Evolutionary conservation across 257 asterid species (phyloP).

Genomic region (Gentiana macrophylla): DNA sequence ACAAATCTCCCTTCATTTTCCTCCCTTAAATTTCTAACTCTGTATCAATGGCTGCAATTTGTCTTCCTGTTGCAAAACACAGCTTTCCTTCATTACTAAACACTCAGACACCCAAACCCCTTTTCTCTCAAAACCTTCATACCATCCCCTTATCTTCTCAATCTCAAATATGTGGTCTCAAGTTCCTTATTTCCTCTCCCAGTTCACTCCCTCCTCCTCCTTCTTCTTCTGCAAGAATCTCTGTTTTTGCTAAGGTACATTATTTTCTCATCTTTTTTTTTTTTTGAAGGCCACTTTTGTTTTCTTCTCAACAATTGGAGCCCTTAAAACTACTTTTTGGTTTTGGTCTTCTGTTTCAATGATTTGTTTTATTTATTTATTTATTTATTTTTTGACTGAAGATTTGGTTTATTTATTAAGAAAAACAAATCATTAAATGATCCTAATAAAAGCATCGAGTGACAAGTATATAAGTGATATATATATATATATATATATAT

Average conservation of each 20-base stretch:
- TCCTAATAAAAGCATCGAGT: too few species aligned
- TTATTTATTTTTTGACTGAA: too few species aligned
- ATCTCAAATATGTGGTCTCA: slow-evolving; percentile 64
- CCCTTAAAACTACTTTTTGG: too few species aligned
- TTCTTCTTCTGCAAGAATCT: slow-evolving; percentile 22
- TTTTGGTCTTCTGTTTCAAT: too few species aligned
- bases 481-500: too few species aligned
- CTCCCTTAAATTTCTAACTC: not conserved
- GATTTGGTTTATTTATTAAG: too few species aligned
- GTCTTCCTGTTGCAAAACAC: slow-evolving; percentile 34
- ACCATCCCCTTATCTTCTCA: slow-evolving; percentile 43
- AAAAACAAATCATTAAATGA: too few species aligned
- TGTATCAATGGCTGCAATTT: slow-evolving; percentile 50
- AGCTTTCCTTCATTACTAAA: slow-evolving; percentile 43
- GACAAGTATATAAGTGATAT: too few species aligned
- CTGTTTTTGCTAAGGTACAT: slow-evolving; percentile 79
- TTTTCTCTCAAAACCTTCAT: slow-evolving; percentile 27
- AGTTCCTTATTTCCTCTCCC: slow-evolving; percentile 29
- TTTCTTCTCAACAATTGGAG: too few species aligned
- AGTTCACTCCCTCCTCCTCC: slow-evolving; percentile 38
- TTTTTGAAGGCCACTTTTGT: not conserved
- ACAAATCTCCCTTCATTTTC: not conserved
- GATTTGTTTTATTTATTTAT: too few species aligned
- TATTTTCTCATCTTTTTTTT: slow-evolving; percentile 9
- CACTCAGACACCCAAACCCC: slow-evolving; percentile 35